Percentiles rank a stretch among this genome's conserved stretches.
phyloP scores from a whole-genome alignment of 2,329 filamentous ascomycete species.

The Diaporthe citri region DNA sequence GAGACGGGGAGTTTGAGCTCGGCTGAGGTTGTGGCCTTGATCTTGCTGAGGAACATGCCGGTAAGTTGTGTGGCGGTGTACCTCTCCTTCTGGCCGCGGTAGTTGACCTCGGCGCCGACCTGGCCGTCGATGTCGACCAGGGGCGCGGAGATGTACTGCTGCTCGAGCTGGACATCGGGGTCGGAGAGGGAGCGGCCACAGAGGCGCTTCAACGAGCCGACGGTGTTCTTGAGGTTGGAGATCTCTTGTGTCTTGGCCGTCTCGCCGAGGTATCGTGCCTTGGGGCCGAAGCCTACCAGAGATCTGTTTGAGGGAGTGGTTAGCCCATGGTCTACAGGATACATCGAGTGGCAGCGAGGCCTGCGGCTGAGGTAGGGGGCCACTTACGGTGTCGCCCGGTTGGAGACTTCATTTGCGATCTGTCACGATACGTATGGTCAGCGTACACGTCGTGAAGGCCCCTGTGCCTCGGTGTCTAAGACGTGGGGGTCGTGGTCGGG shows the following conservation, averaged over 20 bases:
- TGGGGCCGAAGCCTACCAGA: constrained; percentile 94
- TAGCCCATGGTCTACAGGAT: constrained; percentile 33
- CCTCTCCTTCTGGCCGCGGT: constrained; percentile 93
- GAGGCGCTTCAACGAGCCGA: constrained; percentile 91
- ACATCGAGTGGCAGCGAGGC: constrained; percentile 8
- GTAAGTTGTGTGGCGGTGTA: constrained; percentile 95
- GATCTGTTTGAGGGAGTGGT: constrained; percentile 68
- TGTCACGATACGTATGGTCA: constrained; percentile 54
- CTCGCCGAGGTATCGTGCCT: constrained; percentile 94
- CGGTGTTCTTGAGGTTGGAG: constrained; percentile 99
- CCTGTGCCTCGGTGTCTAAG: constrained; percentile 23
- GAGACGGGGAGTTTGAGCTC: constrained; percentile 93
- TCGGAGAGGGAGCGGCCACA: constrained; percentile 88
- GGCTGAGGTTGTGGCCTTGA: constrained; percentile 86
- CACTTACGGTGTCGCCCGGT: constrained; percentile 96
- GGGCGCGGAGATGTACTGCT: constrained; percentile 87
- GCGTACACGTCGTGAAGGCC: constrained; percentile 31
- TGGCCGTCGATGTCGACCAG: constrained; percentile 93
- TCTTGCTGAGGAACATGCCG: constrained; percentile 95
- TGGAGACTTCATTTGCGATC: constrained; percentile 99
- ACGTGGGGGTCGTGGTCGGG: not conserved
- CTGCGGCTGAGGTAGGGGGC: constrained; percentile 36
- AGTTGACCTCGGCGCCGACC: constrained; percentile 93
- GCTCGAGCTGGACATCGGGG: constrained; percentile 93
- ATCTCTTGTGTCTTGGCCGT: constrained; percentile 98